Evolutionary conservation across 2,329 filamentous ascomycete genomes (phyloP).

Genomic region (Clathrospora elynae): DNA sequence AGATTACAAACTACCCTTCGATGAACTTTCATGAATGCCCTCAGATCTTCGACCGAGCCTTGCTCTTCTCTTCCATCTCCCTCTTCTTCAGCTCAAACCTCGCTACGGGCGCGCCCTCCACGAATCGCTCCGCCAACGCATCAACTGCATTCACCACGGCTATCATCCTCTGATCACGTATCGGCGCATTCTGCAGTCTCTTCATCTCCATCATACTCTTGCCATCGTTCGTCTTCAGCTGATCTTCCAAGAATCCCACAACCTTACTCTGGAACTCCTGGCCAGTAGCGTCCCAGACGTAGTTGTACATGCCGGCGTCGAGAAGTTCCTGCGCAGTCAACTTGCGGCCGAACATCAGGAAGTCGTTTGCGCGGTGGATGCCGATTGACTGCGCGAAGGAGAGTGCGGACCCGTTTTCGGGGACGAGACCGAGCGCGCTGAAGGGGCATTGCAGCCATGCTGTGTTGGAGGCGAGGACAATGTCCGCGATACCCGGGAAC

Average conservation of each 20-base stretch:
- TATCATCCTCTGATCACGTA: slow-evolving; percentile 53
- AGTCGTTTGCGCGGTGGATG: slow-evolving; percentile 58
- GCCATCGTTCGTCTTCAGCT: slow-evolving; percentile 55
- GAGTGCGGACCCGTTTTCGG: slow-evolving; percentile 56
- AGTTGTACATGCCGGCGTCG: slow-evolving; percentile 54
- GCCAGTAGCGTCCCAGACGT: slow-evolving; percentile 49
- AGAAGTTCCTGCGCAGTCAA: slow-evolving; percentile 52
- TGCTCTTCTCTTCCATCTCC: slow-evolving; percentile 44
- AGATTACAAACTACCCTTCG: background rate
- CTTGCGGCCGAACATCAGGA: slow-evolving; percentile 59
- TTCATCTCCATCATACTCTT: slow-evolving; percentile 61
- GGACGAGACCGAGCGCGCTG: slow-evolving; percentile 55
- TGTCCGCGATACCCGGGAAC: slow-evolving; percentile 57
- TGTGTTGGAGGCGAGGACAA: slow-evolving; percentile 53
- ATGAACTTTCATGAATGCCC: too few relatives aligned
- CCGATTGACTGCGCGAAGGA: slow-evolving; percentile 56
- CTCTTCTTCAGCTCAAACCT: slow-evolving; percentile 53
- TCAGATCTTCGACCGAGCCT: slow-evolving; percentile 38
- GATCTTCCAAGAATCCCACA: slow-evolving; percentile 50
- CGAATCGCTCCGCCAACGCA: slow-evolving; percentile 57
- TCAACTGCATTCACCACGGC: slow-evolving; percentile 56
- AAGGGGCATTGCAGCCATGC: slow-evolving; percentile 58
- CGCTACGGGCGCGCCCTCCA: slow-evolving; percentile 53
- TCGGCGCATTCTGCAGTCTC: slow-evolving; percentile 55
- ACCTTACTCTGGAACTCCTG: slow-evolving; percentile 53